Evolutionary conservation across 352 stramenopile genomes (phyloP), one percentile per base, ranked within the genome.

Genomic region (Phytophthora uliginosa): DNA sequence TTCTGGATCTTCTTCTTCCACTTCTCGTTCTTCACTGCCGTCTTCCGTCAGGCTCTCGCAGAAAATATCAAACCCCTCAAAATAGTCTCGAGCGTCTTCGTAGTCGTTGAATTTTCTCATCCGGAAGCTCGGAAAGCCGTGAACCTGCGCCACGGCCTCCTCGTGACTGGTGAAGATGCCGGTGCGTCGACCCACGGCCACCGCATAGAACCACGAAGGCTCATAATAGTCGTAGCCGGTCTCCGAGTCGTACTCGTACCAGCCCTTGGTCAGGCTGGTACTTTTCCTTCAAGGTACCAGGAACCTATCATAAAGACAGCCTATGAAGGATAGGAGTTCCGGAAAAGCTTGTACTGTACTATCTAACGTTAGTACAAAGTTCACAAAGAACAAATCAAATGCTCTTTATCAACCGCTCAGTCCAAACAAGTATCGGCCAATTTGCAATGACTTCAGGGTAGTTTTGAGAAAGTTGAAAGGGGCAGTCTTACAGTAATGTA

Each of bases 201-300:
- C 64, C 0, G 70, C 64, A 47, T 73, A 74, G 59, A 68, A 73
- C 36, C 59, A 67, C 40, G 22, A 36, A 4, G 66, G 22, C 31
- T 73, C 58, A 24, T 26, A 36, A 8, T 68, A 73, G 31, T 57
- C 42, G 59, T 73, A 68, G 38, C 66, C 66, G 12, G 60, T 51
- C 4, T 73, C 66, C 40, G 58, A 73, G 51, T 61, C 60, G 33
- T 73, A 73, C 8, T 68, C 86, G 24, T 86, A 78, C 59, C 84
- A 91, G 50, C 66, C 58, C 28, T 31, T 31, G 28, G 28, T 7
- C 28, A 0, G 4, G 28, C 28, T 47, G 33, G 22, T 28, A 8
- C 10, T 4, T 28, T 20, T 48, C 40, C 40, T 48, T 48, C 15
- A 48, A 48, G 40, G 17, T n/a, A 22, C 13, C 40, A 31, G 15